Conservation (phyloP, 1,139 yeast genomes). For the Nakaseomyces kungkrabaensis region DNA sequence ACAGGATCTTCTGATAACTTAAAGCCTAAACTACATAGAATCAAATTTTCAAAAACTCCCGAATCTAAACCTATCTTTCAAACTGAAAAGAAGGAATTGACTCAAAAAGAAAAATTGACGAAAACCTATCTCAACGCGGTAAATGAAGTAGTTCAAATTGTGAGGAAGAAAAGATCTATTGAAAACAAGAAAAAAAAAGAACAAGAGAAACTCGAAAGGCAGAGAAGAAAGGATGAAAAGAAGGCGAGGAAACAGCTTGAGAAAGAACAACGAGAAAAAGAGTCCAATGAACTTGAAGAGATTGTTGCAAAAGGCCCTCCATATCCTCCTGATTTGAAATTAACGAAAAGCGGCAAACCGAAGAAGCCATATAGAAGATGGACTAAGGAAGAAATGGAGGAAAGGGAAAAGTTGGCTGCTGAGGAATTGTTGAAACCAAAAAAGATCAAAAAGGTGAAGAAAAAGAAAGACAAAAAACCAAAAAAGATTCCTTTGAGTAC, state of each 20-base stretch:
- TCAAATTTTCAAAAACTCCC: slow-evolving; percentile 5
- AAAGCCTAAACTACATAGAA: neutral
- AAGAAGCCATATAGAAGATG: slow-evolving; percentile 28
- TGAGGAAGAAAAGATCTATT: slow-evolving; percentile 18
- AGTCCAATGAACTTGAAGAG: slow-evolving; percentile 23
- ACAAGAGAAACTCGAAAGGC: slow-evolving; percentile 8
- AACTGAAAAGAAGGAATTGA: slow-evolving; percentile 9
- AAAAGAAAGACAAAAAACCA: slow-evolving; percentile 16
- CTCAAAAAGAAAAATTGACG: slow-evolving; percentile 14
- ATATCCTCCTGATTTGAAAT: slow-evolving; percentile 26
- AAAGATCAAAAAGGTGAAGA: slow-evolving; percentile 14
- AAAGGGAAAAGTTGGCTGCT: slow-evolving; percentile 13
- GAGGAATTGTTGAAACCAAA: slow-evolving; percentile 8
- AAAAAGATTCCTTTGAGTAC: slow-evolving; percentile 19
- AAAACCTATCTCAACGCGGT: slow-evolving; percentile 19
- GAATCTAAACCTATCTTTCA: slow-evolving; percentile 7
- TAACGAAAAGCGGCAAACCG: slow-evolving; percentile 29
- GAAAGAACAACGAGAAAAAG: slow-evolving; percentile 15
- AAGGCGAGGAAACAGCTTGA: slow-evolving; percentile 16
- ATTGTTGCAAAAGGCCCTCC: slow-evolving; percentile 30
- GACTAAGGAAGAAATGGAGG: slow-evolving; percentile 26
- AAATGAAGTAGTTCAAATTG: slow-evolving; percentile 21
- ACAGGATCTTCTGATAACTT: neutral
- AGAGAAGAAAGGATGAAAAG: slow-evolving; percentile 14
- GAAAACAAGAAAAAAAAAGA: slow-evolving; percentile 12